These are phyloP conservation scores for Passalora sequoiae DNA, from an alignment of 2,329 filamentous ascomycete species.

Conservation along the genomic window DNA sequence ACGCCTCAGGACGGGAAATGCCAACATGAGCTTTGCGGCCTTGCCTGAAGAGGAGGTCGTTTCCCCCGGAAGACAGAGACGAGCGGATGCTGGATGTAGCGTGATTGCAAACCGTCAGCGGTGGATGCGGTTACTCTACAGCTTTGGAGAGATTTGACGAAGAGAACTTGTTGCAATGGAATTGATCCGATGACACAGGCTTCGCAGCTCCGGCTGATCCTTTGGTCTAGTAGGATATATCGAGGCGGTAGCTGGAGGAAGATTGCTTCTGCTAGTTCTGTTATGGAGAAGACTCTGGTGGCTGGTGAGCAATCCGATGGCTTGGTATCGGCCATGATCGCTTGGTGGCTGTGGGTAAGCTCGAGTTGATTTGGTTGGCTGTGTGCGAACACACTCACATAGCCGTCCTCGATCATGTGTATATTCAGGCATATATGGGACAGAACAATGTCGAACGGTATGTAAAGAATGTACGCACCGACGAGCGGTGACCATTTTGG, in stretches of 20 bases:
- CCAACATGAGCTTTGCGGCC: background rate
- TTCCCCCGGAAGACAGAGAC: background rate
- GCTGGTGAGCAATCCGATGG: too few relatives aligned
- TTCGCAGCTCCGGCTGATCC: background rate
- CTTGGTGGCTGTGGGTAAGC: background rate
- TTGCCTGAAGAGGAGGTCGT: too few relatives aligned
- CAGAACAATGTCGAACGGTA: too few relatives aligned
- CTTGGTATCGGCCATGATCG: too few relatives aligned
- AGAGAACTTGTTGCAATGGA: background rate
- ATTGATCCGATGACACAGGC: background rate
- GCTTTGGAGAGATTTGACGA: slow-evolving; percentile 9
- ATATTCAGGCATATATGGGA: background rate
- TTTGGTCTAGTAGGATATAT: background rate
- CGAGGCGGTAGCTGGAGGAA: background rate
- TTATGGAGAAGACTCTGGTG: slow-evolving; percentile 5
- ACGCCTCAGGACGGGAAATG: background rate
- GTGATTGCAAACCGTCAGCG: background rate
- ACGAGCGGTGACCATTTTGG: too few relatives aligned
- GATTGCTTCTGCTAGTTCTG: background rate
- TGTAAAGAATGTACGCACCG: too few relatives aligned
- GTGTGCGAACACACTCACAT: background rate
- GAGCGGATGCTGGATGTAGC: background rate
- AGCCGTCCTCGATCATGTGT: background rate
- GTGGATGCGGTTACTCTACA: background rate
- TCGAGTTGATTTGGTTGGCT: too few relatives aligned